phyloP scores from a whole-genome alignment of 257 asterid genomes.

The Jacaranda copaia region DNA sequence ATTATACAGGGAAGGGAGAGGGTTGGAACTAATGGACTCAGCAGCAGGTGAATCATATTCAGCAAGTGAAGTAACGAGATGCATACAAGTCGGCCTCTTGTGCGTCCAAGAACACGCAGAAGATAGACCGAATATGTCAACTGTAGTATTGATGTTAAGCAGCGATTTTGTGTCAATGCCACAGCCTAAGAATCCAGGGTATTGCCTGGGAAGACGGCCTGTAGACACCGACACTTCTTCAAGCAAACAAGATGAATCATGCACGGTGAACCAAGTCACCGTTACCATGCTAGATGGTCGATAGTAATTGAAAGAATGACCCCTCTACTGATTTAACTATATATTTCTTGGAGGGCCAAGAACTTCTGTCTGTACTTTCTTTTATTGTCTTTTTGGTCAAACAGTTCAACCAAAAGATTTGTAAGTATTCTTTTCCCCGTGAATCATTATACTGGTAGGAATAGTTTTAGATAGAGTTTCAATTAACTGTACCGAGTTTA shows the following conservation, averaged over 20 bases:
- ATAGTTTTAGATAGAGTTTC: constrained; percentile 23
- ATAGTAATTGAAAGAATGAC: constrained; percentile 36
- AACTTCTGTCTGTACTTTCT: background rate
- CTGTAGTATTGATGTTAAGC: constrained; percentile 63
- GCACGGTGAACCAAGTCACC: constrained; percentile 67
- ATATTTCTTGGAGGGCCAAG: background rate
- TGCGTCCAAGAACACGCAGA: constrained; percentile 82
- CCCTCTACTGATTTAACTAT: background rate
- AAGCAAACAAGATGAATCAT: constrained; percentile 53
- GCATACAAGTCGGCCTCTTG: constrained; percentile 74
- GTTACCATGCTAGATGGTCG: constrained; percentile 64
- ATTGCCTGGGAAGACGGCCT: constrained; percentile 59
- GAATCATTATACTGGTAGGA: constrained; percentile 24
- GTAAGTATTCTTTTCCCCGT: constrained; percentile 10
- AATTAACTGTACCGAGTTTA: background rate
- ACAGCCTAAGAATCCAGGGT: constrained; percentile 75
- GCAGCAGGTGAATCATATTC: constrained; percentile 46
- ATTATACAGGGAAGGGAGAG: constrained; percentile 62
- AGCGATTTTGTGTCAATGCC: constrained; percentile 60
- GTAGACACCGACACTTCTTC: constrained; percentile 50
- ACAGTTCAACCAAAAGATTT: background rate
- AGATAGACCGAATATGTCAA: constrained; percentile 77
- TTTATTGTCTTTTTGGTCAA: constrained; percentile 10
- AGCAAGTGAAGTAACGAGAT: constrained; percentile 61
- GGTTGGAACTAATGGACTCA: constrained; percentile 59